Evolutionary conservation across 306 rosid genomes (phyloP), one percentile per base, ranked within the genome.

Genomic region (Vachellia collinsii): DNA sequence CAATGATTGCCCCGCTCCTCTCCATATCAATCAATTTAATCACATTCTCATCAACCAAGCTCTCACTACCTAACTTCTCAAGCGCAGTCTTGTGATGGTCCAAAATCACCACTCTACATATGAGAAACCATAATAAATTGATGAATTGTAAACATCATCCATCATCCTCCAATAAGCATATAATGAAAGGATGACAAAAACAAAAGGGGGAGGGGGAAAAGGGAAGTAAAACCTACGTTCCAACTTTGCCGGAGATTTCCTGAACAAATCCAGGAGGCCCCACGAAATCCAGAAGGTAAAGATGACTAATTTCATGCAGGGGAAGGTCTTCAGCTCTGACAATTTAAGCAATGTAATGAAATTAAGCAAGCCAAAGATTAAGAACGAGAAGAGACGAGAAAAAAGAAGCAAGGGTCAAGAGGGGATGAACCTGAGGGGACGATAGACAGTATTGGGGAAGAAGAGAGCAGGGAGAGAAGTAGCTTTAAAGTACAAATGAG

Each of bases 41-140:
- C 70, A 90, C 90, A 56, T 93, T 90, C 73, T 79, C 81, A 41
- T 82, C 90, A 6, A 56, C 22, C 6, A 54, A 76, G 58, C 46
- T 34, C 56, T 83, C 88, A 19, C 73, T 43, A 3, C 88, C 62
- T 7, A 89, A 76, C 13, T 17, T 70, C 48, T 90, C 94, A 42
- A 92, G 72, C 7, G 99, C 93, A 54, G 95, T 94, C 83, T 91
- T 91, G 90, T 93, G 97, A 85, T 94, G 99, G 84, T 94, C 99
- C 91, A 94, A 86, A 68, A 94, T 61, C 5, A 93, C 79, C 80
- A 93, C 94, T 82, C 90, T 87, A 74, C 34, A 65, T 6, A 51
- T 48, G 43, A 64, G 3, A 71, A 70, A 65, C 65, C 74, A 74
- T 11, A 12, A n/a, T 64, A 54, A 29, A 13, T 69, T 43, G n/a